phyloP scores from a whole-genome alignment of 495 filamentous ascomycete genomes.

The Echria macrotheca region DNA sequence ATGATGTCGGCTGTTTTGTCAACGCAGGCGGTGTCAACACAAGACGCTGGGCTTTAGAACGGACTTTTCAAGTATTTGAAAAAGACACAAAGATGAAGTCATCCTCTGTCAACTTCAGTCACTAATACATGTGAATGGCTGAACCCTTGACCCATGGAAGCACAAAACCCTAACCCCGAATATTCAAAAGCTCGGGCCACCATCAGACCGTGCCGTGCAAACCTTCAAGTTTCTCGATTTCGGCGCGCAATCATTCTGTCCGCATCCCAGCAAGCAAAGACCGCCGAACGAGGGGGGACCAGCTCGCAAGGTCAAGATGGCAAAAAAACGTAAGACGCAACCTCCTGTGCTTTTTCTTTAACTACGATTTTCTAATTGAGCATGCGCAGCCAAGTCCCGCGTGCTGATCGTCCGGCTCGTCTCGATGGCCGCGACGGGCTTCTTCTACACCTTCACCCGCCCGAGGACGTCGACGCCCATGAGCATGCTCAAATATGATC shows the following conservation, averaged over 20 bases:
- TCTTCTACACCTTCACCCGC: slow-evolving; percentile 83
- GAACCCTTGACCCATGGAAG: no score
- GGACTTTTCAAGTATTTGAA: no score
- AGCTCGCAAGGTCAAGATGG: slow-evolving; percentile 48
- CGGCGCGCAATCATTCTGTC: neutral
- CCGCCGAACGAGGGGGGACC: slow-evolving; percentile 3
- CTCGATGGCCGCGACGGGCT: slow-evolving; percentile 98
- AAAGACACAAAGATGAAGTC: no score
- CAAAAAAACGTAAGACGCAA: slow-evolving; percentile 44
- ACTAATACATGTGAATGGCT: no score
- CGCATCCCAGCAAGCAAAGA: neutral
- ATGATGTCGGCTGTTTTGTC: no score
- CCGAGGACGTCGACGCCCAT: slow-evolving; percentile 76
- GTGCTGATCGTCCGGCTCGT: slow-evolving; percentile 88
- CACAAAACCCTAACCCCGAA: neutral
- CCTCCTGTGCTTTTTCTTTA: no score
- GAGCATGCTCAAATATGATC: slow-evolving; percentile 99
- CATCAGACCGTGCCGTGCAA: neutral
- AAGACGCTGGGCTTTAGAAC: no score
- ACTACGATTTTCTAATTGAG: no score
- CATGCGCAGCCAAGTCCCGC: slow-evolving; percentile 78
- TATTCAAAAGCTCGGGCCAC: neutral
- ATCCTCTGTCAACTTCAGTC: no score
- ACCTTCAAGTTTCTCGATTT: neutral
- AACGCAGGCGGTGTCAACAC: no score